Conservation (phyloP, 345 rosid species). For the Salix suchowensis region DNA sequence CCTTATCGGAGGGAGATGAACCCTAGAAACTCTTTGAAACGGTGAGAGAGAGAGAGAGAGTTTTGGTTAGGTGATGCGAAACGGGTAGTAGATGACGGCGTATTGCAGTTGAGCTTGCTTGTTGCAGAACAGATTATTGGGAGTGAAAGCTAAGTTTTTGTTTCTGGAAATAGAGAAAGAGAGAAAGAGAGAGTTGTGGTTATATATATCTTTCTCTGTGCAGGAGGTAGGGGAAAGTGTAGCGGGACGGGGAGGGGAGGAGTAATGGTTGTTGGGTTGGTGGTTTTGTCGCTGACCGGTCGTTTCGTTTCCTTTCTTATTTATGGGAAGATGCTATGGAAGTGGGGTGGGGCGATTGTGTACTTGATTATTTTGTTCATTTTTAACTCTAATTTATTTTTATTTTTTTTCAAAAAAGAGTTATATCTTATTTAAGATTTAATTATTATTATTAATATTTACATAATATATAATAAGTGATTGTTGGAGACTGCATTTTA, state of each 20-base stretch:
- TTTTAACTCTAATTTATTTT: too few species aligned
- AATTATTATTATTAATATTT: too few species aligned
- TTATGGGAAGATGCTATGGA: too few species aligned
- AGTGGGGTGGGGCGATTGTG: too few species aligned
- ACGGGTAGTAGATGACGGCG: neutral
- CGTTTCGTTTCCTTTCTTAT: neutral
- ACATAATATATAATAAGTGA: too few species aligned
- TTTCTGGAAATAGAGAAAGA: neutral
- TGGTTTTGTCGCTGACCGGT: neutral
- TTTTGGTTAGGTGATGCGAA: slow-evolving; percentile 6
- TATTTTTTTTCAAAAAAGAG: too few species aligned
- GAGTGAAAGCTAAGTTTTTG: neutral
- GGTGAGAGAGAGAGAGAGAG: neutral
- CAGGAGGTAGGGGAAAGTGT: neutral
- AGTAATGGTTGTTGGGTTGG: neutral
- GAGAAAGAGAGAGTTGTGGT: neutral
- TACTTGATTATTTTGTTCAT: too few species aligned
- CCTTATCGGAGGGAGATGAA: neutral
- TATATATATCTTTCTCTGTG: neutral
- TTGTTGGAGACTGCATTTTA: too few species aligned
- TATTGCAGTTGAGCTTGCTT: neutral
- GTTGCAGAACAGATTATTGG: neutral
- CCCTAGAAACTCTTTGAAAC: neutral
- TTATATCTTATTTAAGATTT: too few species aligned
- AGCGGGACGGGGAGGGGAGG: neutral